phyloP scores from a whole-genome alignment of 495 filamentous ascomycete genomes.

The Entonaema liquescens region DNA sequence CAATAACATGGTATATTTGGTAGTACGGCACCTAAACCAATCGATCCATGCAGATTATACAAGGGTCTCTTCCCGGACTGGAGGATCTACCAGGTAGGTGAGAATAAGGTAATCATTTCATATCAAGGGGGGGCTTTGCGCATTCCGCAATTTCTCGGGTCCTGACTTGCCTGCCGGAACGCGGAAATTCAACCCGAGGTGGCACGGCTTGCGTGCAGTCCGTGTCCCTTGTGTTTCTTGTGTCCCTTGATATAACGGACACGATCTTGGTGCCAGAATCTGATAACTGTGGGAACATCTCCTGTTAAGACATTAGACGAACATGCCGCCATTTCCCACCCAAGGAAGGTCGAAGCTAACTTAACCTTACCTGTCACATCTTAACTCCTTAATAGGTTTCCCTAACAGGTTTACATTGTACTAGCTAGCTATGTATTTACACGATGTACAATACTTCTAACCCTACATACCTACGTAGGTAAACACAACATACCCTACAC shows the following conservation, averaged over 20 bases:
- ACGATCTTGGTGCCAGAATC: conserved; percentile 38
- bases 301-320: conserved; percentile 7
- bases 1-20: too few species aligned
- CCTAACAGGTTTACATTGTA: not conserved
- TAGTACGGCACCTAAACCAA: conserved; percentile 16
- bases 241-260: conserved; percentile 18
- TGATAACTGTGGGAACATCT: conserved; percentile 22
- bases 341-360: conserved; percentile 7
- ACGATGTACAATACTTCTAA: not conserved
- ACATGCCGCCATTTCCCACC: conserved; percentile 19
- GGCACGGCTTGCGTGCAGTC: conserved; percentile 32
- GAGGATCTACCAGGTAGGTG: conserved; percentile 3
- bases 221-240: conserved; percentile 10
- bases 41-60: conserved; percentile 21
- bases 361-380: too few species aligned
- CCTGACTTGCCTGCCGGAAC: conserved; percentile 28
- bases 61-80: conserved; percentile 3
- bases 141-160: conserved; percentile 13
- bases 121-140: conserved; percentile 9
- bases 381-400: not conserved
- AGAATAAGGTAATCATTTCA: conserved; percentile 13
- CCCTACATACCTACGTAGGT: conserved; percentile 13
- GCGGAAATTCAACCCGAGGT: conserved; percentile 33
- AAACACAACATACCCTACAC: conserved; percentile 3
- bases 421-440: not conserved